Conservation (phyloP, 257 asterid species). For the Echites panduratus region DNA sequence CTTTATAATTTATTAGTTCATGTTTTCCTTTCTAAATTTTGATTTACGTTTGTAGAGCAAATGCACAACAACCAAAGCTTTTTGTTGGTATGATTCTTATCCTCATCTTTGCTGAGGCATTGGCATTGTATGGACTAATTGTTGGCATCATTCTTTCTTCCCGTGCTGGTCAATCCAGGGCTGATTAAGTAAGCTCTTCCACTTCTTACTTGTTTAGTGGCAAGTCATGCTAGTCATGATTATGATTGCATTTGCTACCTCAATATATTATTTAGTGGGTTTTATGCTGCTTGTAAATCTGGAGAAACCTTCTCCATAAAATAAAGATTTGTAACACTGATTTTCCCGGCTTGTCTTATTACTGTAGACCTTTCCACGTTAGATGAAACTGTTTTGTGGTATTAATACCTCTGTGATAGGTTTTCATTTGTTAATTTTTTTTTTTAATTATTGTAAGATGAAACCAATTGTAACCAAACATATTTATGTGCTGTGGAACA, state of each 20-base stretch:
- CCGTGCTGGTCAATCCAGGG: slow-evolving; percentile 32
- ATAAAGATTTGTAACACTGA: slow-evolving; percentile 9
- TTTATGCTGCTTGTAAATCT: slow-evolving; percentile 15
- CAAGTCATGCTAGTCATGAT: slow-evolving; percentile 1
- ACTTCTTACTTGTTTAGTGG: neutral
- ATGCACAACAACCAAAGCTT: slow-evolving; percentile 31
- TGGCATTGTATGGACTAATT: slow-evolving; percentile 26
- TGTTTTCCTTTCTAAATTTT: neutral
- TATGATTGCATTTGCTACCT: neutral
- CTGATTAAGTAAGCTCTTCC: slow-evolving; percentile 12
- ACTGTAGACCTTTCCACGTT: neutral
- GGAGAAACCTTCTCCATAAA: slow-evolving; percentile 9
- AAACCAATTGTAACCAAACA: neutral
- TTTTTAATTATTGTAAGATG: neutral
- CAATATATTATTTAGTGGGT: slow-evolving; percentile 4
- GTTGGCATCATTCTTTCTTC: slow-evolving; percentile 29
- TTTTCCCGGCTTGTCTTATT: neutral
- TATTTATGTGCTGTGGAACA: neutral
- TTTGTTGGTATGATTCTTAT: slow-evolving; percentile 31
- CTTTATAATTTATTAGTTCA: neutral
- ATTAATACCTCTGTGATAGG: slow-evolving; percentile 13
- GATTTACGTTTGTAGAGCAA: slow-evolving; percentile 19
- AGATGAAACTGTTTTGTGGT: slow-evolving; percentile 3
- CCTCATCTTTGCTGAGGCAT: slow-evolving; percentile 29
- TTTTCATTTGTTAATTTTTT: neutral